Base-by-base conservation (phyloP, 2,329 filamentous ascomycete species). In the Hirsutella thompsonii region DNA sequence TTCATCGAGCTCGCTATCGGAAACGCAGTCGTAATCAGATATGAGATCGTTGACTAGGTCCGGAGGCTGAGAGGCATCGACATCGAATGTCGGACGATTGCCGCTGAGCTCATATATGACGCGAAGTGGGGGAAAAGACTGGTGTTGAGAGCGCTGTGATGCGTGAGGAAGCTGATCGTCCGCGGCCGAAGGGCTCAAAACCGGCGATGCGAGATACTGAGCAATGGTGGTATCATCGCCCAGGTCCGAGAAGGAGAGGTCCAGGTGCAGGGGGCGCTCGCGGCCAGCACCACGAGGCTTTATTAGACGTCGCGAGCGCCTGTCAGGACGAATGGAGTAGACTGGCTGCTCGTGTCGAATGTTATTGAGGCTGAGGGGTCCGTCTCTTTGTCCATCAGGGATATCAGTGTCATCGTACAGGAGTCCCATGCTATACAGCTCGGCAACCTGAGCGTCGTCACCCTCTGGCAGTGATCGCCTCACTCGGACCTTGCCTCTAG, bases 361-460 rank as follows among this genome's bases (percentile, higher is more conserved):
- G 42, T 53, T 55, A 43, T 62, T 60, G 23, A 69, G 54, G 42
- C 52, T 53, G 48, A 70, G 66, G 29, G 39, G 44, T 4, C 32
- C 14, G 32, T 53, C 57, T 9, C 47, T 44, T 10, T 57, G 57
- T 5, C 47, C 46, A 8, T 57, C 56, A 11, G 55, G 47, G 37
- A 57, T 51, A 33, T 63, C 54, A 40, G 59, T 58, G 18, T 67
- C 56, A 28, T 68, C 64, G 48, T 69, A 69, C 14, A 70, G 55
- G 38, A 70, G 48, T 2, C 66, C 67, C 46, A 67, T 53, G 21
- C 58, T 56, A 46, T 69, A 70, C 21, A 69, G 58, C 43, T 67
- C 58, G 1, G 58, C 61, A 1, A 63, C 48, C 34, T 64, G 53
- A 16, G 52, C 55, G 33, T 65, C 62, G 10, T 64, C 56, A 1